These are phyloP conservation scores for Sporothrix globosa DNA, from an alignment of 2,329 filamentous ascomycete species.

Conservation along the genomic window DNA sequence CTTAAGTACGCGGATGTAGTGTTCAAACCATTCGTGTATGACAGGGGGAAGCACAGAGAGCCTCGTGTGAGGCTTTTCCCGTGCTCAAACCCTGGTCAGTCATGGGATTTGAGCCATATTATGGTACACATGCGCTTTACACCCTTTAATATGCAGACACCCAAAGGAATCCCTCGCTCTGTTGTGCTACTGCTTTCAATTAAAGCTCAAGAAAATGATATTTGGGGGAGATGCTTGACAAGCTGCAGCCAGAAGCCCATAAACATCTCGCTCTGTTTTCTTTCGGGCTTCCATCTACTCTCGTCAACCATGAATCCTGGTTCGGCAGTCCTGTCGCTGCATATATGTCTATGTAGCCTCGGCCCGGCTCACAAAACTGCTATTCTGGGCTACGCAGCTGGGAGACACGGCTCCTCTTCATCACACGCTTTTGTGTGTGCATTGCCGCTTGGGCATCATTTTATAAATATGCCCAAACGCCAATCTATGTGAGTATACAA, in stretches of 20 bases:
- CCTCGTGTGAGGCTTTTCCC: neutral
- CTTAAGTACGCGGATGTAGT: neutral
- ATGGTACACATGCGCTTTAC: neutral
- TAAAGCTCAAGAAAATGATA: neutral
- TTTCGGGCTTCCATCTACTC: neutral
- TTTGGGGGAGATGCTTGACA: too few relatives aligned
- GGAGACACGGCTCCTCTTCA: neutral
- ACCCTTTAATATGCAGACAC: too few relatives aligned
- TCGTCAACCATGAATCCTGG: slow-evolving; percentile 4
- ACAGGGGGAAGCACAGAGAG: neutral
- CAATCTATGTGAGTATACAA: neutral
- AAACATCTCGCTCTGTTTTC: too few relatives aligned
- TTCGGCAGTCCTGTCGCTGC: neutral
- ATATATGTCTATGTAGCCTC: neutral
- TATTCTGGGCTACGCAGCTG: neutral
- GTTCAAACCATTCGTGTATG: neutral
- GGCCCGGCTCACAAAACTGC: neutral
- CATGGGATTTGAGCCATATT: neutral
- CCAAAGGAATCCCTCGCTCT: neutral
- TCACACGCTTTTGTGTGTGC: neutral
- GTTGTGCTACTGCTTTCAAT: neutral
- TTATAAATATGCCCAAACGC: neutral
- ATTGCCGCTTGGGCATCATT: neutral
- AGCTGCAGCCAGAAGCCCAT: neutral
- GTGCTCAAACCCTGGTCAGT: neutral